A percentile compares a stretch with the other conserved stretches of the same genome.
Conservation (phyloP, 345 rosid species). For the Lepidium aucheri region DNA sequence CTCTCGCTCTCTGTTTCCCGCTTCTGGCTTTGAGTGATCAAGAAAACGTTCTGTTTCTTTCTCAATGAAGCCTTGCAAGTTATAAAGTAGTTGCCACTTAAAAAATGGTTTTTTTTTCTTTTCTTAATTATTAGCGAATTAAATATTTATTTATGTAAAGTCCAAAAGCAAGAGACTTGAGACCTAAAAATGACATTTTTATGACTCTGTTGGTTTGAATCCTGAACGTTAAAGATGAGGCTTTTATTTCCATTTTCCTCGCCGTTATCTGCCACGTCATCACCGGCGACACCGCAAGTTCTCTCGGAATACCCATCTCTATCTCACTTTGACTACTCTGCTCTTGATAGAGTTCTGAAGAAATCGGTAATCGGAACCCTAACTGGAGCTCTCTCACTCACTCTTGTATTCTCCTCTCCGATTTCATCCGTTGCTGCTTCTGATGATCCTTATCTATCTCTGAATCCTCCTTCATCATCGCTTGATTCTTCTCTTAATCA, state of each 20-base stretch:
- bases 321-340: background rate
- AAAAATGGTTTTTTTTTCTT: too few species aligned
- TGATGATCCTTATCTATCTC: constrained; percentile 26
- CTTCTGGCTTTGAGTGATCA: background rate
- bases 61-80: too few species aligned
- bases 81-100: too few species aligned
- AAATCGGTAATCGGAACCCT: constrained; percentile 37
- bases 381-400: constrained; percentile 52
- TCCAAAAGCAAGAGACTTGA: too few species aligned
- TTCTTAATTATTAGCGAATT: too few species aligned
- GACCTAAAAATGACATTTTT: too few species aligned
- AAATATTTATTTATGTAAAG: too few species aligned
- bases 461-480: constrained; percentile 17
- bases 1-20: constrained; percentile 3
- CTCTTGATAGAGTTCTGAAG: constrained; percentile 8
- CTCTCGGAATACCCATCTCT: background rate
- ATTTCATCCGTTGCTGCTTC: constrained; percentile 34
- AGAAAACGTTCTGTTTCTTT: background rate
- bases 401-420: constrained; percentile 51
- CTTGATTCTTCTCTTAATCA: constrained; percentile 16
- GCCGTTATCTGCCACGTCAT: constrained; percentile 23
- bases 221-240: constrained; percentile 36
- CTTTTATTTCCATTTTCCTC: constrained; percentile 33
- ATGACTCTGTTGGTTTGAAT: background rate
- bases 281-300: constrained; percentile 4